A percentile compares a stretch with the other conserved stretches of the same genome.
These are phyloP conservation scores for Saturnispora saitoi DNA, from an alignment of 805 yeast species.

Conservation along the genomic window DNA sequence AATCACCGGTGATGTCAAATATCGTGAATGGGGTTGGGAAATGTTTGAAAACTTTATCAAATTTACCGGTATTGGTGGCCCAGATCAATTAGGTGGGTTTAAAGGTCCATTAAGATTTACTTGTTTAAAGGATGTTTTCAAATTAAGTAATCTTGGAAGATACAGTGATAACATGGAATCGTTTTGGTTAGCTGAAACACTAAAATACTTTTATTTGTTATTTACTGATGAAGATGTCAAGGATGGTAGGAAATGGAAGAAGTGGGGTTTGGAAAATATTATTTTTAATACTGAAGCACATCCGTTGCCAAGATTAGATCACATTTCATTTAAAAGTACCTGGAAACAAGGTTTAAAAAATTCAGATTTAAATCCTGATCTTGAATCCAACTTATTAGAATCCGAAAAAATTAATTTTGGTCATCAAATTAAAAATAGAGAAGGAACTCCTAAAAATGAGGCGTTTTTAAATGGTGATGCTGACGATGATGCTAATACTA, in stretches of 20 bases:
- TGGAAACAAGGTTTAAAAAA: constrained; percentile 37
- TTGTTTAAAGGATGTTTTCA: constrained; percentile 44
- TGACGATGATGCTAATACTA: neutral
- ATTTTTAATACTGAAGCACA: constrained; percentile 93
- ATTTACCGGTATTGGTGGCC: constrained; percentile 35
- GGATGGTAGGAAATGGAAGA: constrained; percentile 28
- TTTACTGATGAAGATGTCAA: constrained; percentile 47
- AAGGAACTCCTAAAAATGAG: neutral
- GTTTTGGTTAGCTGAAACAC: constrained; percentile 90
- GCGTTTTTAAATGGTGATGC: too few relatives aligned
- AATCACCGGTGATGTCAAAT: constrained; percentile 70
- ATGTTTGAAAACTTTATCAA: constrained; percentile 64
- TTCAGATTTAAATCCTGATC: neutral
- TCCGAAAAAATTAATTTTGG: neutral
- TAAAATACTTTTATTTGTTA: constrained; percentile 73
- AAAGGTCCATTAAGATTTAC: constrained; percentile 42
- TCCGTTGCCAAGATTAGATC: constrained; percentile 69
- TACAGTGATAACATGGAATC: constrained; percentile 72
- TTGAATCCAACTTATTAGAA: neutral
- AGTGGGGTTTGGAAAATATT: constrained; percentile 55
- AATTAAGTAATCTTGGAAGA: neutral
- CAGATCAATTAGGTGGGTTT: constrained; percentile 27
- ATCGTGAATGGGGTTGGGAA: constrained; percentile 85
- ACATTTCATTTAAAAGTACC: constrained; percentile 48
- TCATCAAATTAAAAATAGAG: neutral